Evolutionary conservation across 257 asterid species (phyloP), one percentile per base, ranked within the genome.

Genomic region (Solanum boliviense): DNA sequence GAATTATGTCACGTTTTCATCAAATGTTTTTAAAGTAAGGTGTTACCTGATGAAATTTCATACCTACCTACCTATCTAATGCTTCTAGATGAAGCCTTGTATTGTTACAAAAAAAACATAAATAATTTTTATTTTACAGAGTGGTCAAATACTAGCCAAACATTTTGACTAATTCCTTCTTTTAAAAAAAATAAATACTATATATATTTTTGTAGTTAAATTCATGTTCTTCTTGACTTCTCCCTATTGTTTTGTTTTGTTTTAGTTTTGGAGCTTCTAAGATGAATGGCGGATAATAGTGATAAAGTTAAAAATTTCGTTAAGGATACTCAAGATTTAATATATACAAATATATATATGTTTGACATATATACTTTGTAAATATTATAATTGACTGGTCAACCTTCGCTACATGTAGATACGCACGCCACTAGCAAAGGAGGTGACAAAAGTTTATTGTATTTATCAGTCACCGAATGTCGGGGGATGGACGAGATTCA

Each of bases 41-140:
- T 81, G 70, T 81, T 5, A 29, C 11, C 85, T 29, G 10, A 46
- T 79, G 15, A 65, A 65, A 71, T 16, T 38, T 68, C 79, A 38
- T 52, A 13, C 73, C 27, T n/a, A 10, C 60, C 41, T 15, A 6
- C 60, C 65, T 25, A 62, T 65, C 12, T 85, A 71, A 41, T 71
- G 29, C 82, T 85, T 85, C 87, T 85, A 68, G 87, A 85, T 27
- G 87, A 85, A 68, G 67, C 81, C 39, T 67, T 81, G 20, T 46
- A 46, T 46, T 46, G 11, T 81, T 81, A 29, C 36, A 29, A 79
- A 36, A 36, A 31, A 36, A 39, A 16, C 5, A 44, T 27, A 44
- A 20, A 78, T 41, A 25, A 39, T 25, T 41, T 23, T 25, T 44
- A 27, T 81, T 29, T n/a, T 82, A 82, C 13, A 48, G 4, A 82